Evolutionary conservation across 1,139 yeast species (phyloP), one percentile per base, ranked within the genome.

Genomic region (Candida glucosophila): DNA sequence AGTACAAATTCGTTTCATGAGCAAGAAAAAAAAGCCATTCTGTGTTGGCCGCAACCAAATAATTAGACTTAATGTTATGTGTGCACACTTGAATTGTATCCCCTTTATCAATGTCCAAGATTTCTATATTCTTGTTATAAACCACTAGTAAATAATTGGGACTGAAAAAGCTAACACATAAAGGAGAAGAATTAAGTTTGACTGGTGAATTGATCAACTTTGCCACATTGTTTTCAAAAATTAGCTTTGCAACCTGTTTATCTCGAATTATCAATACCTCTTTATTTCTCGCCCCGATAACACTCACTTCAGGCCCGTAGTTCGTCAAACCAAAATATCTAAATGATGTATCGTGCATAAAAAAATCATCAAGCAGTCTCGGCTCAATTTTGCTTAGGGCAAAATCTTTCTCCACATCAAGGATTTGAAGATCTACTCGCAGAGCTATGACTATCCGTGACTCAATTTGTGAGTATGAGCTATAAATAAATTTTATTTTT

Each of bases 71-170:
- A 24, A 47, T 48, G 29, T 41, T 50, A 45, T 55, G 69, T n/a
- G 33, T 37, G 31, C 45, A 61, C 24, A 35, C 49, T 34, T 72
- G 77, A 12, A 71, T 48, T 4, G 58, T 17, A 13, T 53, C 55
- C 0, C 76, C 77, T 18, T 52, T 55, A 12, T 51, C 55, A 13
- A 55, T 41, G 29, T 71, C 75, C 9, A 65, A 31, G 0, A 74
- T 36, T 29, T 70, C 75, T 1, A 73, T 37, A 25, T 49, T 56
- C 29, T 63, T 63, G 20, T 50, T 41, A 25, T 57, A 56, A 2
- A 62, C 40, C 2, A 57, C 37, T n/a, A 72, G 35, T 9, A 73
- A 34, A 36, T 73, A 74, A 1, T 53, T 41, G 1, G 81, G 80
- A 22, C 50, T 41, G 25, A 70, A 45, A 22, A 49, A 52, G 6